Percentiles rank a stretch among this genome's conserved stretches.
phyloP scores from a whole-genome alignment of 192 early-diverging fungal species.

The Backusella tarrabulga region DNA sequence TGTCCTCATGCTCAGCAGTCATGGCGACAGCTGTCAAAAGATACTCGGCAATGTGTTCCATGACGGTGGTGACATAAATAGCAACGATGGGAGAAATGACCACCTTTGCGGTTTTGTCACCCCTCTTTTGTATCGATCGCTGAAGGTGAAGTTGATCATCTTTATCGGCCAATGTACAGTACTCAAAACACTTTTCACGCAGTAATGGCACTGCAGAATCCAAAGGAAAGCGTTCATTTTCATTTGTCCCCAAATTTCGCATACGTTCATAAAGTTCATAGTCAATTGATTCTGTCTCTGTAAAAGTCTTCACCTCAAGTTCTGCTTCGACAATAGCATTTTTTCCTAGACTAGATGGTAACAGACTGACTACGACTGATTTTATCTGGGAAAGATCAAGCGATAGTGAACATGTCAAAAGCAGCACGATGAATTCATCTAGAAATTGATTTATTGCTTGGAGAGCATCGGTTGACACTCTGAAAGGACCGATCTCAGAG shows the following conservation, averaged over 20 bases:
- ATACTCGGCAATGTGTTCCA: slow-evolving; percentile 61
- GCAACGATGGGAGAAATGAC: slow-evolving; percentile 42
- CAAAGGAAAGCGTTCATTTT: slow-evolving; percentile 10
- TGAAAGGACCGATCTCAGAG: slow-evolving; percentile 50
- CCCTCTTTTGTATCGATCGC: slow-evolving; percentile 12
- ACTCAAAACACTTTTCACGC: slow-evolving; percentile 53
- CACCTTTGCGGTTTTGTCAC: neutral
- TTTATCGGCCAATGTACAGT: slow-evolving; percentile 52
- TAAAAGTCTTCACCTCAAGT: slow-evolving; percentile 56
- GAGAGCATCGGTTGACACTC: slow-evolving; percentile 57
- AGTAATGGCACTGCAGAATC: slow-evolving; percentile 45
- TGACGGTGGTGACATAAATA: slow-evolving; percentile 58
- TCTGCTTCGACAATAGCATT: slow-evolving; percentile 61
- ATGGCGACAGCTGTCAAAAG: slow-evolving; percentile 47
- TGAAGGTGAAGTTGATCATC: slow-evolving; percentile 22
- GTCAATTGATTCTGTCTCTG: slow-evolving; percentile 46
- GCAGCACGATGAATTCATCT: slow-evolving; percentile 52
- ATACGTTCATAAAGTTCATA: slow-evolving; percentile 35
- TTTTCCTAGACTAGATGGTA: slow-evolving; percentile 57
- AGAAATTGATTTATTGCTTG: slow-evolving; percentile 54
- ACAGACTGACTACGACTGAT: slow-evolving; percentile 39
- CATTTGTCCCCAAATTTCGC: slow-evolving; percentile 18
- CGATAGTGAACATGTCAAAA: slow-evolving; percentile 46
- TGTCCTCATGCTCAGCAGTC: slow-evolving; percentile 49
- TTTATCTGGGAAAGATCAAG: slow-evolving; percentile 53